A percentile compares a stretch with the other conserved stretches of the same genome.
Evolutionary conservation across 164 flowering plant genomes (phyloP).

Genomic region (Sedum album): DNA sequence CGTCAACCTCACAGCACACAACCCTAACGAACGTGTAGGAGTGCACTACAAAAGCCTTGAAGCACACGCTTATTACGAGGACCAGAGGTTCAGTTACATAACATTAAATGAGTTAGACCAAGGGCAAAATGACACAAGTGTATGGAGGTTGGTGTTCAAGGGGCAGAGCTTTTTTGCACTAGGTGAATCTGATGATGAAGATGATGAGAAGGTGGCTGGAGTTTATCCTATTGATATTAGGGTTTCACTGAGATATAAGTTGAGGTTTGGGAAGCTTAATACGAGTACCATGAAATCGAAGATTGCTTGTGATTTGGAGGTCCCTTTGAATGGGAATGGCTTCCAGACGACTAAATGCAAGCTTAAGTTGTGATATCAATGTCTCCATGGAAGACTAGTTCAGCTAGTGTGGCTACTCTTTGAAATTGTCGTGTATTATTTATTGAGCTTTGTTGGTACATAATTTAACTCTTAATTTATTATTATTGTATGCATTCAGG

Average conservation of each 20-base stretch:
- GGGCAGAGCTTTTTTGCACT: neutral
- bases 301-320: constrained; percentile 3
- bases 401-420: neutral
- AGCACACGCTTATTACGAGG: constrained; percentile 5
- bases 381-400: neutral
- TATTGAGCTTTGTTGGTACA: neutral
- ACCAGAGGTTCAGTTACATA: neutral
- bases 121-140: neutral
- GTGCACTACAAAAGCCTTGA: constrained; percentile 3
- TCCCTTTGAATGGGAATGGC: constrained; percentile 8
- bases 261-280: constrained; percentile 5
- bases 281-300: neutral
- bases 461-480: no score
- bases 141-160: neutral
- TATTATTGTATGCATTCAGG: no score
- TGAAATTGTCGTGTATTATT: neutral
- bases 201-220: neutral
- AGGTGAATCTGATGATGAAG: neutral
- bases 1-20: constrained; percentile 3
- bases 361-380: neutral
- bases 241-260: neutral
- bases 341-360: constrained; percentile 6
- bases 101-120: neutral
- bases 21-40: neutral
- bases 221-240: neutral